A percentile compares a stretch with the other conserved stretches of the same genome.
These are phyloP conservation scores for Paramecium tetraurelia DNA, from an alignment of 73 alveolate species.

Conservation along the genomic window DNA sequence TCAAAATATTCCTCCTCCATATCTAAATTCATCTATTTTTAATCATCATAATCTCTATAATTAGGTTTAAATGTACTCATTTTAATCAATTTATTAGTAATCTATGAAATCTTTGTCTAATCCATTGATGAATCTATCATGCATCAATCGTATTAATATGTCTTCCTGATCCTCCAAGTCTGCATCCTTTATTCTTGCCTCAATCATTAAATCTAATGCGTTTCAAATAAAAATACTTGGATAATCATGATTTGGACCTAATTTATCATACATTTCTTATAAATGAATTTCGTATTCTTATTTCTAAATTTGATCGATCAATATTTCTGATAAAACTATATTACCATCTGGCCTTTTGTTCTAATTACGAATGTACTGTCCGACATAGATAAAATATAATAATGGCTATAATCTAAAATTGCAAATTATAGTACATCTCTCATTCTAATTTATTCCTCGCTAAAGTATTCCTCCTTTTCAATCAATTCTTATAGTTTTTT, in stretches of 20 bases:
- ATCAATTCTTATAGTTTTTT: constrained; percentile 62
- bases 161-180: constrained; percentile 71
- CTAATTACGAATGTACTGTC: constrained; percentile 60
- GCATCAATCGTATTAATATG: constrained; percentile 70
- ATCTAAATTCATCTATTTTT: constrained; percentile 56
- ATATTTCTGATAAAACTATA: constrained; percentile 50
- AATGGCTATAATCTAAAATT: constrained; percentile 52
- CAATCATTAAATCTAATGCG: constrained; percentile 40
- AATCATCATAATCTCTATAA: constrained; percentile 59
- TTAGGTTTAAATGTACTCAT: neutral
- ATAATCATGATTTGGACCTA: constrained; percentile 44
- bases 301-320: constrained; percentile 28
- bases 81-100: constrained; percentile 54
- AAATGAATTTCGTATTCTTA: constrained; percentile 36
- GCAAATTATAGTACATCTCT: constrained; percentile 50
- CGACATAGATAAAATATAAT: constrained; percentile 66
- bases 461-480: constrained; percentile 64
- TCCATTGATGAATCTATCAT: constrained; percentile 67
- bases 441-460: constrained; percentile 56
- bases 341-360: constrained; percentile 35
- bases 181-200: constrained; percentile 45
- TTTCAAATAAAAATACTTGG: constrained; percentile 51
- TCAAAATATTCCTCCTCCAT: constrained; percentile 64
- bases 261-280: constrained; percentile 51
- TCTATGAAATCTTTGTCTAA: constrained; percentile 53